Base-by-base conservation (phyloP, 139 green algal species). In the Mesostigma viride region DNA sequence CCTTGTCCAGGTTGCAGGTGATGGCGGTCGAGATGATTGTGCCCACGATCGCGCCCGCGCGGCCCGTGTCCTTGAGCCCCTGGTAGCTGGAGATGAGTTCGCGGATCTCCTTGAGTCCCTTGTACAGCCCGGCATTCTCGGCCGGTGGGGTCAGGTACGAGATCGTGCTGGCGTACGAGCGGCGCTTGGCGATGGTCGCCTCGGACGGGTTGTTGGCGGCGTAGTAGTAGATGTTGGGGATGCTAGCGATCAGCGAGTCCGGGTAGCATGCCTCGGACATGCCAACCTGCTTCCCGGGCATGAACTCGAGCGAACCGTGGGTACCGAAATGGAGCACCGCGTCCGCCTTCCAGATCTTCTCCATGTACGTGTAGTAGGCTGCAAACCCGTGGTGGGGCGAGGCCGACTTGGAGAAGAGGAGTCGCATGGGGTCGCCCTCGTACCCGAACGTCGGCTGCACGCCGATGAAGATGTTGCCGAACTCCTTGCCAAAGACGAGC, bases 161-260 rank as follows among this genome's bases (percentile, higher is more conserved):
- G 80, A 99, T 99, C 71, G 93, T 99, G 87, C 96, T 97, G 71
- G 93, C 93, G 77, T 99, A 99, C 26, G 85, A 95, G 67, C 93
- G 85, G 69, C 93, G 85, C 90, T 99, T 99, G 64, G 93, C 93
- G 59, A 99, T 98, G 61, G 93, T 99, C 14, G 93, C 93, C 86
- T 99, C 93, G 24, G 79, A 91, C 31, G 93, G 93, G 85, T 99
- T 99, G 88, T 99, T 99, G 77, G 93, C 93, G 6, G 93, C 93
- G 68, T 99, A 99, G 85, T 99, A 99, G 87, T 99, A 99, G 58
- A 99, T 71, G 85, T 99, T 99, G 78, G 93, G 93, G 71, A 97
- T 94, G 83, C 57, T 86, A 70, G 88, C 90, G 47, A 99, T 97
- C 11, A 99, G 86, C 61, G 76, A 85, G 82, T 99, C 93, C 14